These are phyloP conservation scores for Corchorus capsularis DNA, from an alignment of 345 rosid genomes.

Conservation along the genomic window DNA sequence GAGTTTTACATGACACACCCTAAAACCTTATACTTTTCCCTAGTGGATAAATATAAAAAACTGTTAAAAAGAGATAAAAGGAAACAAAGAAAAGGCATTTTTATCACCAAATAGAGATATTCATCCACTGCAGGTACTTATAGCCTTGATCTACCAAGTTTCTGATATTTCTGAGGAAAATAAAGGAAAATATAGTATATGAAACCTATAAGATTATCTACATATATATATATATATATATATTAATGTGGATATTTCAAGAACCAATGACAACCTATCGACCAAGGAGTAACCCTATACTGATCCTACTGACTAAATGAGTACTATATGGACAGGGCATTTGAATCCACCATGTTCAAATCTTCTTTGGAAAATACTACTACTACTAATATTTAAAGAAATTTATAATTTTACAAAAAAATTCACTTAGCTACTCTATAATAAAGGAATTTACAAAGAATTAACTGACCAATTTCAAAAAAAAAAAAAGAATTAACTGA, in stretches of 20 bases:
- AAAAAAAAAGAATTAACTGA: neutral
- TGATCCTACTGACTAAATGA: too few species aligned
- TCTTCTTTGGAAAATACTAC: neutral
- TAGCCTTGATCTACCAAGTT: neutral
- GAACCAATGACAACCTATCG: neutral
- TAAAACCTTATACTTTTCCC: too few species aligned
- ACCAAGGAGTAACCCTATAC: neutral
- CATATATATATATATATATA: too few species aligned
- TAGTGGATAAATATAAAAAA: too few species aligned
- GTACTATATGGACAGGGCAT: neutral
- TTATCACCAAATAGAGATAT: too few species aligned
- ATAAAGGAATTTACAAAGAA: neutral
- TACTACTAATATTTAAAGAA: too few species aligned
- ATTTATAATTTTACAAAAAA: too few species aligned
- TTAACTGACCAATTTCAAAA: neutral
- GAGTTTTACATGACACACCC: too few species aligned
- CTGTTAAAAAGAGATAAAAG: too few species aligned
- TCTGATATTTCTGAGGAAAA: neutral
- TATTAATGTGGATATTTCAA: slow-evolving; percentile 5
- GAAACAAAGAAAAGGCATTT: too few species aligned
- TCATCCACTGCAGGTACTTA: neutral
- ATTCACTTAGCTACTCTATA: neutral
- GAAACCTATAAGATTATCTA: too few species aligned
- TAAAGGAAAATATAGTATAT: neutral
- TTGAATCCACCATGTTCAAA: neutral